Evolutionary conservation across 1,284 basidiomycete genomes (phyloP), one percentile per base, ranked within the genome.

Genomic region (Pulchroboletus neoregius): DNA sequence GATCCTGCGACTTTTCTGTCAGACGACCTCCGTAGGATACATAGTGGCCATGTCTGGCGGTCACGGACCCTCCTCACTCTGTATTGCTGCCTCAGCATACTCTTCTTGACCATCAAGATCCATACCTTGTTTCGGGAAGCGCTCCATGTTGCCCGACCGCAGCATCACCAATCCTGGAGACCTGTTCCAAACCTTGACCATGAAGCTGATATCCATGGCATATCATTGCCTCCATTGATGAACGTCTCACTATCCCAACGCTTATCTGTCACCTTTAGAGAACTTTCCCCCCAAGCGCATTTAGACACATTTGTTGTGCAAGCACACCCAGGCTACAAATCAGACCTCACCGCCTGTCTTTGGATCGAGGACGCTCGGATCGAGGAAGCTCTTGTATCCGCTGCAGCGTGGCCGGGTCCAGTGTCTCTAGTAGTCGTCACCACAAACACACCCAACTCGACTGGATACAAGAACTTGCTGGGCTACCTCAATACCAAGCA

Each of bases 371-470:
- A 68, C 32, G 55, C 59, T 13, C 63, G 68, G 4, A 38, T 76
- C 13, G 62, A 69, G 9, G 41, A 56, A 16, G 45, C 23, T 22
- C 58, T 30, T 78, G 74, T 6, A 10, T 47, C 53, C 73, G 62
- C 65, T 10, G 46, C 60, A 0, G 55, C 59, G 13, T 84, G 82
- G 82, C 59, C 68, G 54, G 82, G 76, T 12, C 75, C 78, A 0
- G 68, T 80, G 8, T 83, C 81, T 13, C 61, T 83, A 0, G 54
- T 83, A 4, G 58, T 85, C 36, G 68, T 70, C 15, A 77, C 77
- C 8, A 56, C 64, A 15, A 49, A 57, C 6, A 42, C 45, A 4
- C 66, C 66, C 11, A 50, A 54, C 28, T 73, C 74, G 31, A 37
- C 56, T 22, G 54, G 37, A 10, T 63, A 71, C 47, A 48, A 49